These are phyloP conservation scores for Cladobotryum protrusum DNA, from an alignment of 2,329 filamentous ascomycete species.

Conservation along the genomic window DNA sequence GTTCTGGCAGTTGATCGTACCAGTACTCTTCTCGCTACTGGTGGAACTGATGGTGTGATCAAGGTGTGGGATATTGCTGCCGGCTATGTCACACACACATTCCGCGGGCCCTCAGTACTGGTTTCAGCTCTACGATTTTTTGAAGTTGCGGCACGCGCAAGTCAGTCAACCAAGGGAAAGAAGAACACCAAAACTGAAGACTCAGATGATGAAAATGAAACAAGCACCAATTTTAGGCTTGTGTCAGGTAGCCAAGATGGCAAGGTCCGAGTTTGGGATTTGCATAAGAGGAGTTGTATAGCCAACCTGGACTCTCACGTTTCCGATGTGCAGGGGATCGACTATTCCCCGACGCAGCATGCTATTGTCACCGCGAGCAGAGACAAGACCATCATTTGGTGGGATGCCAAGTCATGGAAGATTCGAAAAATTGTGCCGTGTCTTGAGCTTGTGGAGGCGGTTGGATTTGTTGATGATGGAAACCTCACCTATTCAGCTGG, in stretches of 20 bases:
- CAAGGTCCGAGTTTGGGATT: conserved; percentile 84
- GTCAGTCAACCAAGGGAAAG: conserved; percentile 28
- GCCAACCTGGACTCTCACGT: conserved; percentile 86
- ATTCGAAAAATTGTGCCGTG: conserved; percentile 72
- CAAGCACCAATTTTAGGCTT: conserved; percentile 61
- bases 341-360: conserved; percentile 71
- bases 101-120: conserved; percentile 86
- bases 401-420: conserved; percentile 85
- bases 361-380: conserved; percentile 76
- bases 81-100: conserved; percentile 90
- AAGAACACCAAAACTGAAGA: conserved; percentile 26
- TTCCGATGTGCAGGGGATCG: conserved; percentile 82
- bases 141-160: conserved; percentile 52
- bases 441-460: conserved; percentile 77
- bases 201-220: conserved; percentile 35
- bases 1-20: conserved; percentile 80
- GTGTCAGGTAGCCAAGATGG: conserved; percentile 93
- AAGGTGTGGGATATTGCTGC: conserved; percentile 95
- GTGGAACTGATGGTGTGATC: conserved; percentile 85
- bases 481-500: conserved; percentile 76
- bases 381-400: conserved; percentile 91
- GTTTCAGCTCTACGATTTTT: conserved; percentile 92
- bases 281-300: conserved; percentile 73
- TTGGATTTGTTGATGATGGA: conserved; percentile 69
- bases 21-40: conserved; percentile 84